Conservation (phyloP, 1,284 basidiomycete genomes). For the Irpex sp. region DNA sequence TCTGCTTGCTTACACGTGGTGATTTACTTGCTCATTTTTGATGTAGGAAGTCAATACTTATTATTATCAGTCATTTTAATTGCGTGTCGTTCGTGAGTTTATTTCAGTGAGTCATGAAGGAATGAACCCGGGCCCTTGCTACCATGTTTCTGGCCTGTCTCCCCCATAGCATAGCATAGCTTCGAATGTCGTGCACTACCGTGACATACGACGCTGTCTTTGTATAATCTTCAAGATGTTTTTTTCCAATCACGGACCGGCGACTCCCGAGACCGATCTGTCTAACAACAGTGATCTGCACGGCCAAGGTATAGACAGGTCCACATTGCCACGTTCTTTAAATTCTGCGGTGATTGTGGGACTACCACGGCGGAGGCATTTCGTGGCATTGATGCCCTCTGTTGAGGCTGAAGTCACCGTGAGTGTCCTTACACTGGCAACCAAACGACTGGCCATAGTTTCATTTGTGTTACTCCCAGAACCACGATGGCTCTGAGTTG, state of each 20-base stretch:
- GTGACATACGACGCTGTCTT: background rate
- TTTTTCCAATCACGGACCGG: background rate
- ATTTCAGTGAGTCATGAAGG: background rate
- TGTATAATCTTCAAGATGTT: background rate
- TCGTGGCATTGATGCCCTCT: background rate
- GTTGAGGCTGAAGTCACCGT: background rate
- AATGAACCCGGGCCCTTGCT: background rate
- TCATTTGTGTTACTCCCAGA: too few species aligned
- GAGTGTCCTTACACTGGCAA: too few species aligned
- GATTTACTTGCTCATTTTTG: background rate
- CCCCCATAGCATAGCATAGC: background rate
- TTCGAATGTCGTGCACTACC: background rate
- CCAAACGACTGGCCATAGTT: too few species aligned
- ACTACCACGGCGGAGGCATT: background rate
- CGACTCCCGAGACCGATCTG: background rate
- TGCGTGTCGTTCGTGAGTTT: background rate
- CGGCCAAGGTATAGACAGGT: background rate
- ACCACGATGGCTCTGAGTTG: too few species aligned
- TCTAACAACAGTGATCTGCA: background rate
- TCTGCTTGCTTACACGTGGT: too few species aligned
- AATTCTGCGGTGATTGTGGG: background rate
- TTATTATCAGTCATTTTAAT: background rate
- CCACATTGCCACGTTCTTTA: background rate
- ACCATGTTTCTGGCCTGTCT: background rate
- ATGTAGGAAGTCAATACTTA: background rate